Evolutionary conservation across 1,284 basidiomycete genomes (phyloP), one percentile per base, ranked within the genome.

Genomic region (Trametes sp.): DNA sequence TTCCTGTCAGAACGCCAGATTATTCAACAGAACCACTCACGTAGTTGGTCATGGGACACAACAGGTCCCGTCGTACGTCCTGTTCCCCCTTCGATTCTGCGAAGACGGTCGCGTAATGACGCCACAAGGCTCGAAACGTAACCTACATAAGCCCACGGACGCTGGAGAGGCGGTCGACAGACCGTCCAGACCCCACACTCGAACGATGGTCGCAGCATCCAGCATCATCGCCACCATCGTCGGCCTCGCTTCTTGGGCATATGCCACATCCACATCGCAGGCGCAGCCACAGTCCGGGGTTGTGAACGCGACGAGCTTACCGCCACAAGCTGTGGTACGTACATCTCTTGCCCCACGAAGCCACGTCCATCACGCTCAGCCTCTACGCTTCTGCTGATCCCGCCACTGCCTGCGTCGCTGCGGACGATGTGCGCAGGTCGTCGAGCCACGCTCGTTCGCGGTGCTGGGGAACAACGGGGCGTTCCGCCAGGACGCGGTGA

Each of bases 381-480:
- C 45, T 62, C 41, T 24, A n/a, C 51, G 29, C 42, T 42, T 26
- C 23, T 54, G 26, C 31, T 44, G 24, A 42, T 56, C 21, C 53
- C 54, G 29, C 36, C 14, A 38, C 45, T 31, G 46, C 23, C 31
- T 53, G 19, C 52, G 45, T 16, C 26, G 33, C 33, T 26, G 21
- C 38, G 14, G 11, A 8, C 42, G 24, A n/a, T 54, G 21, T 26
- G 9, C 56, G 13, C 59, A 79, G 78, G 53, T 74, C 16, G 66
- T 77, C 46, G 67, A 77, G 44, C 74, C 74, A 9, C 69, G 69
- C 2, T 67, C 65, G 2, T 74, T 74, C 58, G 70, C 70, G 7
- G 78, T 76, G 10, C 59, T 77, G 8, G 76, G 77, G 6, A 61
- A 60, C 21, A 71, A 74, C 56, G 74, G 69, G 1, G 36, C 69